Conservation (phyloP, 306 rosid genomes). For the Vicia sativa region DNA sequence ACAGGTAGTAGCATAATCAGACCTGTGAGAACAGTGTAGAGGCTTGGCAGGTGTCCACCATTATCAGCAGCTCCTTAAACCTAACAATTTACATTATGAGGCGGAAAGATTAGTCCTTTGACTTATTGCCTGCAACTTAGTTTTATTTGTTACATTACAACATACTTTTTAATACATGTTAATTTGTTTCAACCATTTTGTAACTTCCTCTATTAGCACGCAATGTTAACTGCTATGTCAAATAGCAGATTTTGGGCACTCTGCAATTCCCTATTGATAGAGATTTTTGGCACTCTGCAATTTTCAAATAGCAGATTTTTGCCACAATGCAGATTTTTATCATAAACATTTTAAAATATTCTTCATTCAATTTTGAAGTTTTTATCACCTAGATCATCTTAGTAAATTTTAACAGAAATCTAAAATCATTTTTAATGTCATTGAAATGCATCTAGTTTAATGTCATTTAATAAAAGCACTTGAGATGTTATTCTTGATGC, state of each 20-base stretch:
- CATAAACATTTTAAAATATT: too few relatives aligned
- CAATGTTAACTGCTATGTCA: background rate
- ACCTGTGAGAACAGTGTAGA: slow-evolving; percentile 96
- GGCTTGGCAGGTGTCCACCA: slow-evolving; percentile 99
- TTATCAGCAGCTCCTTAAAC: slow-evolving; percentile 96
- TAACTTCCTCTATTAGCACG: background rate
- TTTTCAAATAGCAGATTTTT: too few relatives aligned
- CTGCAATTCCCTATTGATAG: background rate
- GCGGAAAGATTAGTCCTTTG: slow-evolving; percentile 32
- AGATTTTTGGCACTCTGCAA: too few relatives aligned
- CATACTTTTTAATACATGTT: background rate
- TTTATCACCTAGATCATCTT: background rate
- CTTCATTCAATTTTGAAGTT: too few relatives aligned
- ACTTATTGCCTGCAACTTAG: background rate
- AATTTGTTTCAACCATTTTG: background rate
- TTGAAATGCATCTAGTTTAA: background rate
- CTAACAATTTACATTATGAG: slow-evolving; percentile 47
- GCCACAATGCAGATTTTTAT: too few relatives aligned
- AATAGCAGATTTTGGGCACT: background rate
- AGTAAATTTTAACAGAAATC: too few relatives aligned
- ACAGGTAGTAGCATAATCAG: slow-evolving; percentile 31
- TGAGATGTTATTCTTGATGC: background rate
- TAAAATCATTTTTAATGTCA: too few relatives aligned
- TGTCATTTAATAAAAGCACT: background rate
- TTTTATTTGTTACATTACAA: background rate